Base-by-base conservation (phyloP, 2,329 filamentous ascomycete species). In the Tolypocladium guangdongense region DNA sequence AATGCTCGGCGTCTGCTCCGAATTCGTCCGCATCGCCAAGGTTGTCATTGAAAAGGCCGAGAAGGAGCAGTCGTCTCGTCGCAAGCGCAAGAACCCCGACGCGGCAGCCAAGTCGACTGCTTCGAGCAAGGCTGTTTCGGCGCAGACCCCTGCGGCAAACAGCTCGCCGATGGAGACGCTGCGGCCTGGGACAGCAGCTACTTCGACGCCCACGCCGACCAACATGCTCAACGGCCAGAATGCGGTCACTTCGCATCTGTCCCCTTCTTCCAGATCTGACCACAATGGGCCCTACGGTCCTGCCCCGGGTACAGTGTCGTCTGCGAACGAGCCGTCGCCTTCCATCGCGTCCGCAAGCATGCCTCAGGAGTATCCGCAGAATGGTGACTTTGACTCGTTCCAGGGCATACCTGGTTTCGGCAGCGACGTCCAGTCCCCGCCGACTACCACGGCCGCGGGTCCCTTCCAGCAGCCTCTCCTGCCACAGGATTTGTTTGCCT, bases 21-120 rank as follows among this genome's bases (percentile, higher is more conserved):
- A 99, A 64, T 99, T 99, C 62, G 91, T 96, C 68, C 84, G 93
- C 55, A 96, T 99, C 58, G 90, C 90, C 37, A 89, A 86, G 64
- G 83, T 90, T 3, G 90, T 96, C 10, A 84, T 97, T 47, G 92
- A 97, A 55, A 95, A 91, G 67, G 82, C 89, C 0, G 92, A 97
- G 65, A 90, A 87, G 63, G 92, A 97, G 51, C 82, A 87, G 37
- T 80, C 85, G 30, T 84, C 82, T 6, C 82, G 88, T 55, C 83
- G 89, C 54, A 97, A 97, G 75, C 83, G 92, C 56, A 96, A 95
- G 77, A 83, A 80, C 56, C 75, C 82, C 46, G 83, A 86, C 22
- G 55, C 58, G 2, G 20, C 57, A 7, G 58, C 32, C 36, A 65
- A 60, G 35, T 22, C 57, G 35, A 52, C 55, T 7, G 32, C 55